Conservation (phyloP, 257 asterid genomes). For the Anisodus tanguticus region DNA sequence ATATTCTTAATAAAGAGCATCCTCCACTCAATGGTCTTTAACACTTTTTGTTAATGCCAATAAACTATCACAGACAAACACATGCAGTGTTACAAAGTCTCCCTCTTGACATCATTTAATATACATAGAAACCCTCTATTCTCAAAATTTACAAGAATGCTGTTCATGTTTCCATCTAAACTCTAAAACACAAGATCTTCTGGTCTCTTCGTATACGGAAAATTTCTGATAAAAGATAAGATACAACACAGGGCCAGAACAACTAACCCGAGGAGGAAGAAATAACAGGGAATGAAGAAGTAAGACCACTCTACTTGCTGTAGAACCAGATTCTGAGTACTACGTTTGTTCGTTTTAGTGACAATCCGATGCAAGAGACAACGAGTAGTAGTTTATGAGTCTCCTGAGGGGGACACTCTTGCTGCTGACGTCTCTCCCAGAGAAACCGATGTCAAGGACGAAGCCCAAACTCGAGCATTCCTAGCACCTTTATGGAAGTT, state of each 20-base stretch:
- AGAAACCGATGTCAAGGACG: slow-evolving; percentile 75
- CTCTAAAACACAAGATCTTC: slow-evolving; percentile 1
- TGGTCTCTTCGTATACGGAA: slow-evolving; percentile 11
- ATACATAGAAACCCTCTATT: slow-evolving; percentile 17
- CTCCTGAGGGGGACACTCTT: slow-evolving; percentile 48
- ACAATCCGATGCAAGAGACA: slow-evolving; percentile 27
- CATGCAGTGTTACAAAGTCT: slow-evolving; percentile 10
- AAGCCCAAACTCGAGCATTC: slow-evolving; percentile 85
- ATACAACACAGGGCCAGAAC: slow-evolving; percentile 15
- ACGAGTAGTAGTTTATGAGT: slow-evolving; percentile 30
- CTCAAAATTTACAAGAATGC: slow-evolving; percentile 25
- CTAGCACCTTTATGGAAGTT: slow-evolving; percentile 69
- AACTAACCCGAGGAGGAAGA: slow-evolving; percentile 7
- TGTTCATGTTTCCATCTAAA: slow-evolving; percentile 29
- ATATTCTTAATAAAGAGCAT: neutral
- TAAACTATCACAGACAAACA: neutral
- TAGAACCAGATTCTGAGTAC: slow-evolving; percentile 25
- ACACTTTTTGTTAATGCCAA: neutral
- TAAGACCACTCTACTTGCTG: slow-evolving; percentile 19
- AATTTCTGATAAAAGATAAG: slow-evolving; percentile 14
- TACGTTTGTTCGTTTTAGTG: slow-evolving; percentile 21
- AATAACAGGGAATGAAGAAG: neutral
- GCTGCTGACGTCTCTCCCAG: slow-evolving; percentile 60
- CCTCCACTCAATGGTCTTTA: neutral
- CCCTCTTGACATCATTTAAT: slow-evolving; percentile 19